A percentile compares a stretch with the other conserved stretches of the same genome.
phyloP scores from a whole-genome alignment of 768 basidiomycete species.

The Clavaria fumosa region DNA sequence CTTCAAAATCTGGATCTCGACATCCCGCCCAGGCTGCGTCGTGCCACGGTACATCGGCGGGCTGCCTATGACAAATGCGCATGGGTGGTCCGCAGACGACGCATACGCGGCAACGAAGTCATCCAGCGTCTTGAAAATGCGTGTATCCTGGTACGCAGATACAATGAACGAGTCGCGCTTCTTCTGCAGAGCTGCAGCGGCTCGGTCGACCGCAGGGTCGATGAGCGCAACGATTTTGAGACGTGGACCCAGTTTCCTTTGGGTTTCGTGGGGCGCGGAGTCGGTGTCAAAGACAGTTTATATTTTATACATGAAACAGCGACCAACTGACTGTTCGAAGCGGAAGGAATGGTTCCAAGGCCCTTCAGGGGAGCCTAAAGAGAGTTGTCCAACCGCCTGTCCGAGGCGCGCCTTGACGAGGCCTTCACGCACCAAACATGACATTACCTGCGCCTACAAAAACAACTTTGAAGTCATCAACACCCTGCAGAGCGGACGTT shows the following conservation, averaged over 20 bases:
- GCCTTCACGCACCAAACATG: constrained; percentile 68
- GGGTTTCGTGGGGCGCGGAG: constrained; percentile 4
- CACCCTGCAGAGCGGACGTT: constrained; percentile 35
- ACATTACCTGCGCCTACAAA: constrained; percentile 96
- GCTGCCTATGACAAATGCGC: constrained; percentile 76
- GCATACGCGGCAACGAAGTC: constrained; percentile 60
- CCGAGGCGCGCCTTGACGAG: neutral
- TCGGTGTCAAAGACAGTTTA: neutral
- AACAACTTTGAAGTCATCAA: constrained; percentile 81
- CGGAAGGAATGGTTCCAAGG: constrained; percentile 92
- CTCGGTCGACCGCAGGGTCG: constrained; percentile 78
- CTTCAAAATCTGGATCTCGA: constrained; percentile 79
- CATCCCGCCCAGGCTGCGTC: constrained; percentile 55
- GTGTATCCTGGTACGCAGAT: constrained; percentile 83
- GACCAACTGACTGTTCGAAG: constrained; percentile 56
- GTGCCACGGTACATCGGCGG: constrained; percentile 92
- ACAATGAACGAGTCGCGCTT: constrained; percentile 90
- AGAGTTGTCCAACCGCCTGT: neutral
- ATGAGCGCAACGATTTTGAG: constrained; percentile 93
- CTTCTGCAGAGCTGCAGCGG: constrained; percentile 63
- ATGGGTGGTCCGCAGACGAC: constrained; percentile 49
- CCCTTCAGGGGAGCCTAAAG: constrained; percentile 66
- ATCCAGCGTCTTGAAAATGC: constrained; percentile 69
- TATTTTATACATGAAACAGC: constrained; percentile 65
- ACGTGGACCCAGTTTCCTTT: constrained; percentile 90